A percentile compares a stretch with the other conserved stretches of the same genome.
Conservation (phyloP, 352 stramenopile species). For the Achlya hypogyna region DNA sequence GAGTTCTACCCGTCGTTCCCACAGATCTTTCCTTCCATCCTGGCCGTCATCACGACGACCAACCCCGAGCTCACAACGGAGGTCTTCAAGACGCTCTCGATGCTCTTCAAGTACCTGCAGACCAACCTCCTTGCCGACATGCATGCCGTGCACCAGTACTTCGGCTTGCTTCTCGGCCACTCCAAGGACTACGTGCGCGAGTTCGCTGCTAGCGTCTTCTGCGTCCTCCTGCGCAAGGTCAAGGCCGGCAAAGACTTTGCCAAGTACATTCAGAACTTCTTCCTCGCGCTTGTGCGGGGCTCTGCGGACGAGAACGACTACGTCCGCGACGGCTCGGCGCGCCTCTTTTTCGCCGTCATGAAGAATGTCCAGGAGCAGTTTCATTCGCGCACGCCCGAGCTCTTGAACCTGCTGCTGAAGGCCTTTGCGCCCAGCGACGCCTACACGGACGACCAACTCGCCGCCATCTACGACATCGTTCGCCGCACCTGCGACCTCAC, state of each 20-base stretch:
- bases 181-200: conserved; percentile 79
- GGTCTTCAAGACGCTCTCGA: conserved; percentile 86
- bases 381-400: conserved; percentile 75
- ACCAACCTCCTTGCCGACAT: conserved; percentile 81
- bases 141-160: conserved; percentile 84
- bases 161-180: conserved; percentile 83
- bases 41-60: conserved; percentile 77
- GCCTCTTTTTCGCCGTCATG: conserved; percentile 72
- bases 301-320: conserved; percentile 47
- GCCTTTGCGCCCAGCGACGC: conserved; percentile 53
- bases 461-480: conserved; percentile 56
- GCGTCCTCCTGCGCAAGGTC: conserved; percentile 70
- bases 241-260: conserved; percentile 62
- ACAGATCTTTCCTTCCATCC: conserved; percentile 40
- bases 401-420: conserved; percentile 60
- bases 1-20: conserved; percentile 84
- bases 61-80: conserved; percentile 84
- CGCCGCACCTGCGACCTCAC: conserved; percentile 55
- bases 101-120: conserved; percentile 83
- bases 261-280: conserved; percentile 69
- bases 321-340: conserved; percentile 79
- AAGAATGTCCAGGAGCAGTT: conserved; percentile 81
- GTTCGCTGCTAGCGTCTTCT: conserved; percentile 82
- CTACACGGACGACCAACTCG: conserved; percentile 22
- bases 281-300: conserved; percentile 65